Base-by-base conservation (phyloP, 352 stramenopile species). In the Elongisporangium anandrum region DNA sequence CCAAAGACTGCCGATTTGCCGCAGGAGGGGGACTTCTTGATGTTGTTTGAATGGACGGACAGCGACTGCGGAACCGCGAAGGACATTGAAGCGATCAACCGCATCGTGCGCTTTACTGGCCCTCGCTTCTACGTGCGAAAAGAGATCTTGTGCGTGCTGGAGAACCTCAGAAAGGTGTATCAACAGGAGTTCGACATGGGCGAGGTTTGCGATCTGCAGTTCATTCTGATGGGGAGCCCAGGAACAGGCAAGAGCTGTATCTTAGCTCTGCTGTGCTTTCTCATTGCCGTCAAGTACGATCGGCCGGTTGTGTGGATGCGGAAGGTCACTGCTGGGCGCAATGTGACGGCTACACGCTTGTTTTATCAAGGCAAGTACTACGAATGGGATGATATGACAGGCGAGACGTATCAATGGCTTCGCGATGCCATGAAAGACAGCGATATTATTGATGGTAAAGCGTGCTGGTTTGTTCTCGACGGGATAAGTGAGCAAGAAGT, bases 321-420 rank as follows among this genome's bases (percentile, higher is more conserved):
- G 5, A 24, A 9, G 10, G 16, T 21, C 4, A 10, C 15, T 21
- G 21, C 10, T 47, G 23, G 23, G 26, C 26, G 10, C 7, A 47
- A 6, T 15, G 15, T 9, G 2, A 8, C 52, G 48, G 22, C 26
- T 17, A 47, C 52, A 39, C 22, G 24, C n/a, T 39, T 56, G 26
- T 49, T 56, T 20, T 49, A 56, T 20, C 12, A 56, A 56, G 52
- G 23, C 10, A 19, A 56, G 16, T 17, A 56, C 52, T 56, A 56
- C 26, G 16, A 19, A 13, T 56, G 52, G 52, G 26, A 9, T n/a
- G 26, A 29, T 29, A 29, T 7, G 24, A 29, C 6, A 38, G 4
- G 26, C 26, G 26, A 38, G 26, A 38, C 26, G 6, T 38, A 38
- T 9, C 6, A 38, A 12, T 38, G 26, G 26, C 26, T 38, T 5